Base-by-base conservation (phyloP, 23 red algal species). In the Gracilaria gracilis region DNA sequence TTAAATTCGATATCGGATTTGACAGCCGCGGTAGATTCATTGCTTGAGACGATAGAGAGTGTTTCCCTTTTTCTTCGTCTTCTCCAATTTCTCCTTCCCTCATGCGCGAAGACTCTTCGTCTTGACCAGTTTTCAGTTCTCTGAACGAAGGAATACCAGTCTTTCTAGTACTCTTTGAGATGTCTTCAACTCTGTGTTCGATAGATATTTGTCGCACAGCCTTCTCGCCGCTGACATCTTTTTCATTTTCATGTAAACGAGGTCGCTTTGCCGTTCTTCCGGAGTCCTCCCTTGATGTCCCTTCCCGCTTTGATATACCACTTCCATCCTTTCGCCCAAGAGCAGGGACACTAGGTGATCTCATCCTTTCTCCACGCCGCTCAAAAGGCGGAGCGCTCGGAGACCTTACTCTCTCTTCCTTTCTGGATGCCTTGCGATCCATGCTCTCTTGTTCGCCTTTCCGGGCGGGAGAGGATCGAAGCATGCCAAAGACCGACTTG, bases 211-310 rank as follows among this genome's bases (percentile, higher is more conserved):
- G 23, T 25, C 53, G 55, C 72, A 28, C 34, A 61, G 16, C 23
- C 37, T 44, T 89, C 49, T 37, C 40, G 39, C 32, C 33, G 35
- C 21, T 65, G 28, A 35, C 72, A 31, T 24, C 50, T 27, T 38
- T 46, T 19, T 54, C 42, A 29, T 23, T 85, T 48, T 89, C 70
- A 79, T 89, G 86, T 42, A 89, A 71, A 59, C 86, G 42, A 24
- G 86, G 86, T n/a, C 86, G 86, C 86, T 89, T 89, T n/a, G 86
- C 72, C 13, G 86, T 89, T 80, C 86, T 78, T 5, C 71, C 72
- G 8, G 34, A 35, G n/a, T 89, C 86, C 17, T 89, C 86, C 57
- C 44, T 78, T 61, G 70, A 11, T 42, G 32, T n/a, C 19, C 12
- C 57, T 19, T 89, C 86, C 23, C 86, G 20, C 40, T 89, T 89